Conservation (phyloP, 805 yeast species). For the Vanderwaltozyma yarrowii region DNA sequence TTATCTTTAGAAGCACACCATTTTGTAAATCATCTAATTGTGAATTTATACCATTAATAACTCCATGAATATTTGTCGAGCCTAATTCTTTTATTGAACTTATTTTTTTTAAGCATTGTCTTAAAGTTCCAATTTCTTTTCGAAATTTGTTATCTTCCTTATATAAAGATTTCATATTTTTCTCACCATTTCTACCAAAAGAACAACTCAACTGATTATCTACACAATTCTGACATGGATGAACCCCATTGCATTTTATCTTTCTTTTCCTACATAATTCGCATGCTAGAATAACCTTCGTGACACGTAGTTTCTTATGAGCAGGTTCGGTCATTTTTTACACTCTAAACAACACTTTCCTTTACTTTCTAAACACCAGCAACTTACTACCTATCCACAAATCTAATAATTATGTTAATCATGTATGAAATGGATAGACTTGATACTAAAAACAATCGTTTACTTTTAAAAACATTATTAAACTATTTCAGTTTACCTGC, state of each 20-base stretch:
- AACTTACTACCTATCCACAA: no score
- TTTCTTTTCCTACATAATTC: conserved; percentile 45
- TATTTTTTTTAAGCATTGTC: conserved; percentile 3
- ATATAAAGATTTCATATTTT: conserved; percentile 1
- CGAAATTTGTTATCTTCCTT: conserved; percentile 5
- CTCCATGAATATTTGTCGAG: conserved; percentile 1
- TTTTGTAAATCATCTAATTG: conserved; percentile 5
- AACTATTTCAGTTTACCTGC: no score
- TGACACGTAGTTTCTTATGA: no score
- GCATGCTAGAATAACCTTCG: conserved; percentile 34
- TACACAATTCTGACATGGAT: conserved; percentile 41
- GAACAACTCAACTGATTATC: conserved; percentile 7
- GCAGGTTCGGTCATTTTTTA: no score
- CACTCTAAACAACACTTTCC: no score
- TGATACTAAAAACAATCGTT: no score
- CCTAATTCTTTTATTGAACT: not conserved
- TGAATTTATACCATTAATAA: conserved; percentile 1
- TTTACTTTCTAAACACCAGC: no score
- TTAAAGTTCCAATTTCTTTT: conserved; percentile 4
- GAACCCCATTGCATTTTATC: conserved; percentile 46
- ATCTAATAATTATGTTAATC: no score
- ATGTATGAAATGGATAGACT: no score
- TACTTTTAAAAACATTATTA: no score
- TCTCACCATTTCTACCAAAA: not conserved
- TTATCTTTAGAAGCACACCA: conserved; percentile 3